phyloP scores from a whole-genome alignment of 306 rosid genomes.

The Castanopsis chinensis region DNA sequence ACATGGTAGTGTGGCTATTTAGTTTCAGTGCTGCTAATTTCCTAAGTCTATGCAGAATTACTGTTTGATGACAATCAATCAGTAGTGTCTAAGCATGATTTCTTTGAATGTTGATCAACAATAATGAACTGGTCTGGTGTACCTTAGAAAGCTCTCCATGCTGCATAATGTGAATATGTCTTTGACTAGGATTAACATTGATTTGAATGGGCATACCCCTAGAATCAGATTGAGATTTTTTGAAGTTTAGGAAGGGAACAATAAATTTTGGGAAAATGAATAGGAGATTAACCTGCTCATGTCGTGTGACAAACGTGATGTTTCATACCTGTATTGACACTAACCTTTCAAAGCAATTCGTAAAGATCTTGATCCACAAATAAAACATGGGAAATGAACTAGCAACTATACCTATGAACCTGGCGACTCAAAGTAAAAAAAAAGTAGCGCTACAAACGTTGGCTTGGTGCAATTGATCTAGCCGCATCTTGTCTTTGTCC shows the following conservation, averaged over 20 bases:
- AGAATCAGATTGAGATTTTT: too few species aligned
- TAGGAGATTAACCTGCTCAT: background rate
- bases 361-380: too few species aligned
- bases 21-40: background rate
- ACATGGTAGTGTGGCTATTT: background rate
- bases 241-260: too few species aligned
- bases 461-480: too few species aligned
- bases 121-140: background rate
- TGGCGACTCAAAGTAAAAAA: too few species aligned
- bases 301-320: background rate
- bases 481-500: too few species aligned
- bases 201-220: background rate
- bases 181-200: background rate
- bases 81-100: background rate
- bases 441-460: too few species aligned
- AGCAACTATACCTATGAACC: too few species aligned
- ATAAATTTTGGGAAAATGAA: too few species aligned
- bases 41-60: background rate
- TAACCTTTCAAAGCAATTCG: too few species aligned
- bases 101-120: background rate
- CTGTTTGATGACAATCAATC: background rate
- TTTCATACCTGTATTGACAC: slow-evolving; percentile 45
- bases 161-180: background rate
- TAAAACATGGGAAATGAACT: too few species aligned
- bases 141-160: too few species aligned